These are phyloP conservation scores for Pseudocercospora eumusae DNA, from an alignment of 2,329 filamentous ascomycete genomes.

Conservation along the genomic window DNA sequence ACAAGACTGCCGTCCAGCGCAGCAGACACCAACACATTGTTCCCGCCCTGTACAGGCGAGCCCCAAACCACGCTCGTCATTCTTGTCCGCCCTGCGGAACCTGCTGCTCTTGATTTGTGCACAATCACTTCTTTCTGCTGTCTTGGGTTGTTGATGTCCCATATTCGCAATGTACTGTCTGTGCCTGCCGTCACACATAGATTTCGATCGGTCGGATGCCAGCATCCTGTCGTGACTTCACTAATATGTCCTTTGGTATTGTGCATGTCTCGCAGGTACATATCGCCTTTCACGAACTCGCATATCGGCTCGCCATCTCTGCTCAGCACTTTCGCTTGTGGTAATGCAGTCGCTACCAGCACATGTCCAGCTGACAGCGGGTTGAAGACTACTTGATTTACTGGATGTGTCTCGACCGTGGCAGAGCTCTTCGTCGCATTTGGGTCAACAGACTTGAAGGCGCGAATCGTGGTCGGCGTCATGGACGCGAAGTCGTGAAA, in stretches of 20 bases:
- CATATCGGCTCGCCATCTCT: slow-evolving; percentile 83
- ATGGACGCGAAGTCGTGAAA: slow-evolving; percentile 94
- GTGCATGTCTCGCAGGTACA: slow-evolving; percentile 96
- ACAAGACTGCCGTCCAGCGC: slow-evolving; percentile 86
- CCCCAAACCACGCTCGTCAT: slow-evolving; percentile 95
- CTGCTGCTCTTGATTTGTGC: slow-evolving; percentile 88
- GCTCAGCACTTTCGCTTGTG: slow-evolving; percentile 85
- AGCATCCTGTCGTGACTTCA: slow-evolving; percentile 83
- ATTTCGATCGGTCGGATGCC: slow-evolving; percentile 85
- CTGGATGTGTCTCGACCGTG: slow-evolving; percentile 78
- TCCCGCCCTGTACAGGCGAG: slow-evolving; percentile 71
- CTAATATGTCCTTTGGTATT: slow-evolving; percentile 97
- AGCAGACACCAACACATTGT: slow-evolving; percentile 75
- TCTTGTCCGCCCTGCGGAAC: slow-evolving; percentile 83
- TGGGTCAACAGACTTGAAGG: slow-evolving; percentile 90
- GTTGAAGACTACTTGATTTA: slow-evolving; percentile 86
- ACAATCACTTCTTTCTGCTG: slow-evolving; percentile 92
- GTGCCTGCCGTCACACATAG: slow-evolving; percentile 87
- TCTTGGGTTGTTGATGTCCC: slow-evolving; percentile 91
- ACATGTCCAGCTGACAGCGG: slow-evolving; percentile 76
- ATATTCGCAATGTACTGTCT: slow-evolving; percentile 93
- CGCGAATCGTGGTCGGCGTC: slow-evolving; percentile 89
- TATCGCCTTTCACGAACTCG: slow-evolving; percentile 95
- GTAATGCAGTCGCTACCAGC: slow-evolving; percentile 82
- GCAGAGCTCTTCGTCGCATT: slow-evolving; percentile 72